Percentiles rank a stretch among this genome's conserved stretches.
phyloP scores from a whole-genome alignment of 2,329 filamentous ascomycete genomes.

The Coniochaeta ligniaria region DNA sequence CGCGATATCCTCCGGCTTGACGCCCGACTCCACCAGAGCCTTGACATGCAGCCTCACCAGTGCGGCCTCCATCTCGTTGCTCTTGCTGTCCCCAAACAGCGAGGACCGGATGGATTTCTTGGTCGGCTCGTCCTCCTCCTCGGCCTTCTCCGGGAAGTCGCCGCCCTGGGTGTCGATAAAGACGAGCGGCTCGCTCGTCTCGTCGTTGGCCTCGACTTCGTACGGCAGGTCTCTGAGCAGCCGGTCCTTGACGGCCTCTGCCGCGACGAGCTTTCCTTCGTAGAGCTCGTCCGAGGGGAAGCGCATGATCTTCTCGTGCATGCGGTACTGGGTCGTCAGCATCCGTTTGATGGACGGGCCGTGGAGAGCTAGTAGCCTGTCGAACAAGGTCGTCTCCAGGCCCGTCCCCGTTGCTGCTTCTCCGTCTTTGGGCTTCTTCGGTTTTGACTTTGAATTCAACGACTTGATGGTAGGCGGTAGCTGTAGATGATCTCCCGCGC shows the following conservation, averaged over 20 bases:
- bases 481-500: conserved; percentile 92
- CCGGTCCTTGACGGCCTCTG: conserved; percentile 67
- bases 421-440: conserved; percentile 25
- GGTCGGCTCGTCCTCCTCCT: conserved; percentile 62
- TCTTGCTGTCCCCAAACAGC: conserved; percentile 61
- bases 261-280: conserved; percentile 72
- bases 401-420: conserved; percentile 38
- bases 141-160: conserved; percentile 76
- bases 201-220: conserved; percentile 70
- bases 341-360: conserved; percentile 82
- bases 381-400: conserved; percentile 88
- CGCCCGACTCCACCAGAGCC: conserved; percentile 68
- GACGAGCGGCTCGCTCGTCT: conserved; percentile 79
- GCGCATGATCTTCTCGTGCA: conserved; percentile 93
- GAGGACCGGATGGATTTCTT: conserved; percentile 38
- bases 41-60: conserved; percentile 73
- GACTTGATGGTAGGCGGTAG: conserved; percentile 93
- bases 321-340: conserved; percentile 95
- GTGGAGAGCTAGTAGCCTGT: conserved; percentile 75
- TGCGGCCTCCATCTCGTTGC: conserved; percentile 83
- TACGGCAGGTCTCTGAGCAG: conserved; percentile 74
- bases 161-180: conserved; percentile 97
- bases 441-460: conserved; percentile 43
- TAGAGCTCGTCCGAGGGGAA: conserved; percentile 91
- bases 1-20: conserved; percentile 78